Conservation (phyloP, 2,329 filamentous ascomycete genomes). For the Zymoseptoria ardabiliae region DNA sequence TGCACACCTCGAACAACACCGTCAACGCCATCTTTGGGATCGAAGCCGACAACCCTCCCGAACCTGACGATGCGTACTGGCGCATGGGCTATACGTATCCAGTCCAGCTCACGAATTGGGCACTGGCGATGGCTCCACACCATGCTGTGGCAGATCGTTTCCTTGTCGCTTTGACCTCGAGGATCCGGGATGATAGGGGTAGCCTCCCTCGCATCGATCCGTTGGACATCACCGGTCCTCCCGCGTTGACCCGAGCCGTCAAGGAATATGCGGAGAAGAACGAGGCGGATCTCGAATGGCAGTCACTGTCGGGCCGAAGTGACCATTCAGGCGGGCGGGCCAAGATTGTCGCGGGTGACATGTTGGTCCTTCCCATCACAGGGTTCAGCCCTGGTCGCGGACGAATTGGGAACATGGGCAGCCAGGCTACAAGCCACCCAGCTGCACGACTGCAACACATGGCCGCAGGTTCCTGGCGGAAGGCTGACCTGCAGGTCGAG, state of each 20-base stretch:
- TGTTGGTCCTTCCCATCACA: constrained; percentile 5
- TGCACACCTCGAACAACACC: not conserved
- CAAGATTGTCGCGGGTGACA: constrained; percentile 2
- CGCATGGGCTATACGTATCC: constrained; percentile 7
- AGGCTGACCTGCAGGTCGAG: constrained; percentile 1
- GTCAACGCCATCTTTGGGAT: constrained; percentile 5
- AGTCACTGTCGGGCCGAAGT: constrained; percentile 1
- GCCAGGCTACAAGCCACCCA: not conserved
- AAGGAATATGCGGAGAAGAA: not conserved
- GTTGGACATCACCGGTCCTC: constrained; percentile 6
- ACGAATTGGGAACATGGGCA: constrained; percentile 6
- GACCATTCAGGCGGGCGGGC: not conserved
- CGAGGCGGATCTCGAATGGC: constrained; percentile 1
- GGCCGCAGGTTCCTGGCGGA: constrained; percentile 5
- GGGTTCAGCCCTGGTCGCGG: constrained; percentile 8
- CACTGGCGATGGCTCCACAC: constrained; percentile 4
- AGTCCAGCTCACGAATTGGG: constrained; percentile 7
- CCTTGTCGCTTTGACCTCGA: not conserved
- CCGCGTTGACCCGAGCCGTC: constrained; percentile 1
- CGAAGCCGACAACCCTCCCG: constrained; percentile 5
- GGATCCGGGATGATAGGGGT: not conserved
- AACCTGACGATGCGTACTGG: constrained; percentile 6
- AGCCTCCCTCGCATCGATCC: constrained; percentile 3
- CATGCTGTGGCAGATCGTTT: constrained; percentile 1
- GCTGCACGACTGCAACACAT: constrained; percentile 3